Percentiles rank a stretch among this genome's conserved stretches.
Conservation (phyloP, 164 flowering plant genomes). For the Platanus orientalis region DNA sequence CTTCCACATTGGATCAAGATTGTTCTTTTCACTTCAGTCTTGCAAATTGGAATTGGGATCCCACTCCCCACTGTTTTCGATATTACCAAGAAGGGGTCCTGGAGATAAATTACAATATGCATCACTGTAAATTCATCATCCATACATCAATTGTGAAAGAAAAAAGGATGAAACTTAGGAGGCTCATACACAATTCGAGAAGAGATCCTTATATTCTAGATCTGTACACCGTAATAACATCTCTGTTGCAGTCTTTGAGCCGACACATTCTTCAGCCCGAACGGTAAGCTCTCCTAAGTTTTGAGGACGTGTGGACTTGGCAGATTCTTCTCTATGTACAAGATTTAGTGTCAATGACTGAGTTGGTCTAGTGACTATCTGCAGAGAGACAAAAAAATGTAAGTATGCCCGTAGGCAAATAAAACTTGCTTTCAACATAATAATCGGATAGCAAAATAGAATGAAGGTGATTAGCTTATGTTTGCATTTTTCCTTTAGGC, state of each 20-base stretch:
- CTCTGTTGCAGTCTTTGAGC: conserved; percentile 59
- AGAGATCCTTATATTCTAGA: conserved; percentile 73
- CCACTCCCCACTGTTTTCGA: conserved; percentile 52
- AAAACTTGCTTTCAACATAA: neutral
- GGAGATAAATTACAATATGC: conserved; percentile 18
- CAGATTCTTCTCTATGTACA: conserved; percentile 32
- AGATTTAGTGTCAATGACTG: conserved; percentile 58
- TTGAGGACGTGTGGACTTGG: conserved; percentile 18
- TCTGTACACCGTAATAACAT: conserved; percentile 64
- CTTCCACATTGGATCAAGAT: conserved; percentile 57
- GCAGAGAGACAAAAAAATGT: conserved; percentile 18
- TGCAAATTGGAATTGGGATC: conserved; percentile 44
- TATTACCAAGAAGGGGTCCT: conserved; percentile 69
- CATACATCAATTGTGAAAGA: conserved; percentile 7
- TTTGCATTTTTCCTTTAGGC: too few species aligned
- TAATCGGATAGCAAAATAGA: too few species aligned
- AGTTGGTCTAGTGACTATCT: conserved; percentile 68
- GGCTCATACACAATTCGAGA: conserved; percentile 68
- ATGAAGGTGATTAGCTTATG: too few species aligned
- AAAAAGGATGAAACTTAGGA: neutral
- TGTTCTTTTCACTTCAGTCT: conserved; percentile 67
- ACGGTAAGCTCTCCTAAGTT: conserved; percentile 57
- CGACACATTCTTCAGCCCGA: conserved; percentile 63
- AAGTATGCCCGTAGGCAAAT: conserved; percentile 1
- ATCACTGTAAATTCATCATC: conserved; percentile 7